Conservation (phyloP, 2,329 filamentous ascomycete species). For the Fusarium humuli region DNA sequence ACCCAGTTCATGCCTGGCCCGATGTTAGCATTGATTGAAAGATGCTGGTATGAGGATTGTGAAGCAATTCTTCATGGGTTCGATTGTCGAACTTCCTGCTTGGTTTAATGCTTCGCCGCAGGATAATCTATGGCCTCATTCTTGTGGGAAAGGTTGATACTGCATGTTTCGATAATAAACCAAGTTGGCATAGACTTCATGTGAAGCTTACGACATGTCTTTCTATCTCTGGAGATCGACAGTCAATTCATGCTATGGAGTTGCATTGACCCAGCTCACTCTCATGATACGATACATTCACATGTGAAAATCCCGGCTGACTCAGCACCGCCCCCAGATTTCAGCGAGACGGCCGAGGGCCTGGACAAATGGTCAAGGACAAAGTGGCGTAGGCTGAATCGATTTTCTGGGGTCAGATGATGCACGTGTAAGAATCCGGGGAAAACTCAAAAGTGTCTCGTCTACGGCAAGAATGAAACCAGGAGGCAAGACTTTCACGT, state of each 20-base stretch:
- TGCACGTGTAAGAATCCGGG: slow-evolving; percentile 39
- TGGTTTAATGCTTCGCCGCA: too few species aligned
- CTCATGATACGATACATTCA: neutral
- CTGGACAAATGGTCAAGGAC: slow-evolving; percentile 13
- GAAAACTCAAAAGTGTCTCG: slow-evolving; percentile 37
- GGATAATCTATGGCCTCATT: neutral
- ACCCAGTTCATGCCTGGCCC: neutral
- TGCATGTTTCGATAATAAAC: neutral
- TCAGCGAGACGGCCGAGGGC: slow-evolving; percentile 5
- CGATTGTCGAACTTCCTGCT: neutral
- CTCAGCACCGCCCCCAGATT: slow-evolving; percentile 18
- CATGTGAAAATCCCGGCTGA: slow-evolving; percentile 33
- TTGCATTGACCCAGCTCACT: neutral
- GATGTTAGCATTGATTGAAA: neutral
- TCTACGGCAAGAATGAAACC: slow-evolving; percentile 10
- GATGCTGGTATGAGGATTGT: neutral
- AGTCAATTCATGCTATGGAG: neutral
- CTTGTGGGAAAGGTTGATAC: neutral
- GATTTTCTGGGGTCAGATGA: slow-evolving; percentile 37
- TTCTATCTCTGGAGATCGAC: neutral
- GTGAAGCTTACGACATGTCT: too few species aligned
- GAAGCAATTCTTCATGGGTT: neutral
- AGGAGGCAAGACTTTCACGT: slow-evolving; percentile 34
- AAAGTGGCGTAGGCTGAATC: slow-evolving; percentile 37
- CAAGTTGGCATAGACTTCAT: too few species aligned